Base-by-base conservation (phyloP, 2,329 filamentous ascomycete species). In the Fusarium nelsonii region DNA sequence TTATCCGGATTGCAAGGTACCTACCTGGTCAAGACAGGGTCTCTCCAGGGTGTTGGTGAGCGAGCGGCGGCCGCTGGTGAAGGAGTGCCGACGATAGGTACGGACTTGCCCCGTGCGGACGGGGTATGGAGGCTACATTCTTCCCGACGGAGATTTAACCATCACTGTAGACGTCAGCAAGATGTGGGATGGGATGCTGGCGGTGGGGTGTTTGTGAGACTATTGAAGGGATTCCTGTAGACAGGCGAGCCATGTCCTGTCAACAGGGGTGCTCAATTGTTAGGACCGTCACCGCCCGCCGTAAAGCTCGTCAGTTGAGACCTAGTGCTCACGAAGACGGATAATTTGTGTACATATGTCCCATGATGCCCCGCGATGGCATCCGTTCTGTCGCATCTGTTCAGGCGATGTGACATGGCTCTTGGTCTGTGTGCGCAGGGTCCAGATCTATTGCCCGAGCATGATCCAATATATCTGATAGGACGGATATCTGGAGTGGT, bases 311-410 rank as follows among this genome's bases (percentile, higher is more conserved):
- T 34, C 26, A 49, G 37, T 41, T 60, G 43, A 56, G 65, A 69
- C 52, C 62, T 61, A 66, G 54, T 39, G 33, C 41, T 61, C 44
- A 63, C 37, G 34, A 53, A 45, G 37, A 60, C 63, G 69, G 63
- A 68, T 71, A 72, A 70, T 71, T 58, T 68, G 44, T 69, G 46
- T 50, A 53, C 69, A 63, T 72, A 74, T 75, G 72, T 55, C 63
- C 70, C 50, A 71, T 69, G 67, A 59, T 52, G 69, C 74, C 70
- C 72, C 73, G 74, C 76, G 75, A 59, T 66, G 39, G 48, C 28
- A 28, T 28, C 48, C 26, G 48, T 39, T 77, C 71, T 66, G 75
- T 78, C 64, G 61, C 74, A 77, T 71, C 65, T 64, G 43, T 61
- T 57, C 54, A 67, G 62, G 61, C 61, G 63, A 73, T 69, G 68